A percentile compares a stretch with the other conserved stretches of the same genome.
These are phyloP conservation scores for Oenanthe sinensis DNA, from an alignment of 129 eudicot species.

Conservation along the genomic window DNA sequence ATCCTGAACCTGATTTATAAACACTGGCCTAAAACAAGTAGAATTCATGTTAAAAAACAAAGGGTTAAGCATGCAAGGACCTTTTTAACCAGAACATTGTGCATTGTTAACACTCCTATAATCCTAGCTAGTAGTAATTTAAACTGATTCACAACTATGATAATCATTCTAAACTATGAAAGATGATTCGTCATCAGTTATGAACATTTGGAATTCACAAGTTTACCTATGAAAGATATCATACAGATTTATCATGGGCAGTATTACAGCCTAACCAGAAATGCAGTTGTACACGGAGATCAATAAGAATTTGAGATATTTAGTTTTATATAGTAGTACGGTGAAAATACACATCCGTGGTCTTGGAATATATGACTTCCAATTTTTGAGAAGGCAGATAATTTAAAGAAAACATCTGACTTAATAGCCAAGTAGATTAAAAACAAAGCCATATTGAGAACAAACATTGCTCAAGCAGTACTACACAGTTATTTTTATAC, in stretches of 20 bases:
- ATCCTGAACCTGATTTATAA: slow-evolving; percentile 60
- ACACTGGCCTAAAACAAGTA: slow-evolving; percentile 56
- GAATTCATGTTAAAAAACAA: slow-evolving; percentile 10
- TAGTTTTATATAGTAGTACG: background rate
- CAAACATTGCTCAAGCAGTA: background rate
- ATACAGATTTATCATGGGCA: background rate
- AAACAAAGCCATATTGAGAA: background rate
- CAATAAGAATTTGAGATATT: background rate
- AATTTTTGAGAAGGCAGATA: background rate
- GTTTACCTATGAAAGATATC: background rate
- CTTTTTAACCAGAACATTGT: background rate
- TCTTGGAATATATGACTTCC: background rate
- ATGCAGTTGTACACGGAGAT: background rate
- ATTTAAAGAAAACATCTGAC: background rate
- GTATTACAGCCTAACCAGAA: no score
- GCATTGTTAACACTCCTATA: background rate
- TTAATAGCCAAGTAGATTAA: background rate
- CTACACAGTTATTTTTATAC: slow-evolving; percentile 19
- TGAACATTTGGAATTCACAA: background rate
- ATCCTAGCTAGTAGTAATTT: background rate
- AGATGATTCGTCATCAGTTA: background rate
- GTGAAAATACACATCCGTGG: no score
- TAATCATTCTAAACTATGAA: background rate
- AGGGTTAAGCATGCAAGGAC: background rate
- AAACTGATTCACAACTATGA: background rate